Percentiles rank a stretch among this genome's conserved stretches.
Conservation (phyloP, 2,329 filamentous ascomycete species). For the Fusarium oxysporum region DNA sequence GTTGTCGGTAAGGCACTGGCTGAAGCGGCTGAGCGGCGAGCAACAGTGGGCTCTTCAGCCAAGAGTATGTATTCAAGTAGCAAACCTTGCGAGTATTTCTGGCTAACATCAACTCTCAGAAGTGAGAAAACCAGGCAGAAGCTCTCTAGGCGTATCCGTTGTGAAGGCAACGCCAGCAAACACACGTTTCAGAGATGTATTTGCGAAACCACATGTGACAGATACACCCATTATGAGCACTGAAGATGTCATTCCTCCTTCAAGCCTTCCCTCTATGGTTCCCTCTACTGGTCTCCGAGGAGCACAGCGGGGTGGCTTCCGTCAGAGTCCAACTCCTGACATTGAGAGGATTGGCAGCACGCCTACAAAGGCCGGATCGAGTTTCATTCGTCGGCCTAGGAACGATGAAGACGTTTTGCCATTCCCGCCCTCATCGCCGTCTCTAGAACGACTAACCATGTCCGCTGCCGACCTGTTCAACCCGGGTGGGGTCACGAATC, state of each 20-base stretch:
- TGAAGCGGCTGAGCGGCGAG: conserved; percentile 74
- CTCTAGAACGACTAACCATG: conserved; percentile 43
- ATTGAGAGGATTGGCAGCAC: conserved; percentile 48
- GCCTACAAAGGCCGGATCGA: conserved; percentile 44
- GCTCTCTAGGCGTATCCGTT: conserved; percentile 53
- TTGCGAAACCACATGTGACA: conserved; percentile 49
- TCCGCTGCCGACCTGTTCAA: conserved; percentile 26
- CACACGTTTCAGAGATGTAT: conserved; percentile 64
- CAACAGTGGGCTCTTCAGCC: conserved; percentile 57
- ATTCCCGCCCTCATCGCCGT: conserved; percentile 53
- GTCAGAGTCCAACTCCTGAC: conserved; percentile 46
- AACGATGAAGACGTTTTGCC: conserved; percentile 42
- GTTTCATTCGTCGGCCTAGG: conserved; percentile 47
- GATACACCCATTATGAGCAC: conserved; percentile 39
- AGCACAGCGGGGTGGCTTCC: conserved; percentile 48
- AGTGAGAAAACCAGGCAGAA: conserved; percentile 62
- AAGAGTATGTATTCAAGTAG: conserved; percentile 58
- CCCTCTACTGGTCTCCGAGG: conserved; percentile 56
- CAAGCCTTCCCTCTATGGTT: conserved; percentile 53
- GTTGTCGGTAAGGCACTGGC: conserved; percentile 74
- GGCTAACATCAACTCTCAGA: conserved; percentile 56
- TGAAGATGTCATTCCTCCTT: conserved; percentile 52
- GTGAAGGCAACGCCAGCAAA: conserved; percentile 70
- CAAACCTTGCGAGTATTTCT: background rate
- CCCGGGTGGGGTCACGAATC: conserved; percentile 23